Evolutionary conservation across 495 filamentous ascomycete species (phyloP).

Genomic region (Aspergillus sparsus): DNA sequence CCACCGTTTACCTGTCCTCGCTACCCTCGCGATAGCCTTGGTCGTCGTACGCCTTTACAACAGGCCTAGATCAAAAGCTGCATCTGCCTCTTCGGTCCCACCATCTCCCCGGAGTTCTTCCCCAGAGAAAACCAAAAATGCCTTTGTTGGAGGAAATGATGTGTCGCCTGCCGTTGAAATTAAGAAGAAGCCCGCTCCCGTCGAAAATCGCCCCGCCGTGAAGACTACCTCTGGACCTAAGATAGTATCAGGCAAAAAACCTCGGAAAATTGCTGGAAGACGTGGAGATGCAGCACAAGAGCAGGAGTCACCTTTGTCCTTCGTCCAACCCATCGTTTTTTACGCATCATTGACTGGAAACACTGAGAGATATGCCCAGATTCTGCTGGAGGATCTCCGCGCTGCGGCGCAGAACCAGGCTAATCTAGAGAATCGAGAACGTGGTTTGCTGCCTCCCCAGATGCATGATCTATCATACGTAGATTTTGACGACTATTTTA

Average conservation of each 20-base stretch:
- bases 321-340: conserved; percentile 79
- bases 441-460: conserved; percentile 56
- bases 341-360: conserved; percentile 81
- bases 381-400: conserved; percentile 56
- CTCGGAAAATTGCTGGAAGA: conserved; percentile 30
- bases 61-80: conserved; percentile 30
- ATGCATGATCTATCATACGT: conserved; percentile 80
- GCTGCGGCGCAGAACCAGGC: conserved; percentile 33
- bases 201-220: conserved; percentile 10
- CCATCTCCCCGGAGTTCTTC: conserved; percentile 37
- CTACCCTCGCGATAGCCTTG: conserved; percentile 29
- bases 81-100: conserved; percentile 36
- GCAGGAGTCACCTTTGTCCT: conserved; percentile 26
- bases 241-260: conserved; percentile 43
- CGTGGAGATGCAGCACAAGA: conserved; percentile 19
- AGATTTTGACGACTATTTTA: conserved; percentile 91
- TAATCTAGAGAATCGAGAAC: conserved; percentile 33
- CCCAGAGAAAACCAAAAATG: conserved; percentile 30
- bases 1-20: conserved; percentile 40
- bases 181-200: conserved; percentile 12
- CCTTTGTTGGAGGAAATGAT: conserved; percentile 9
- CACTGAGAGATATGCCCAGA: conserved; percentile 68
- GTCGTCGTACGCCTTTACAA: conserved; percentile 32
- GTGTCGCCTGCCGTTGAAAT: conserved; percentile 11
- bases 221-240: conserved; percentile 38